Conservation (phyloP, 1,284 basidiomycete genomes). For the Tilletia horrida region DNA sequence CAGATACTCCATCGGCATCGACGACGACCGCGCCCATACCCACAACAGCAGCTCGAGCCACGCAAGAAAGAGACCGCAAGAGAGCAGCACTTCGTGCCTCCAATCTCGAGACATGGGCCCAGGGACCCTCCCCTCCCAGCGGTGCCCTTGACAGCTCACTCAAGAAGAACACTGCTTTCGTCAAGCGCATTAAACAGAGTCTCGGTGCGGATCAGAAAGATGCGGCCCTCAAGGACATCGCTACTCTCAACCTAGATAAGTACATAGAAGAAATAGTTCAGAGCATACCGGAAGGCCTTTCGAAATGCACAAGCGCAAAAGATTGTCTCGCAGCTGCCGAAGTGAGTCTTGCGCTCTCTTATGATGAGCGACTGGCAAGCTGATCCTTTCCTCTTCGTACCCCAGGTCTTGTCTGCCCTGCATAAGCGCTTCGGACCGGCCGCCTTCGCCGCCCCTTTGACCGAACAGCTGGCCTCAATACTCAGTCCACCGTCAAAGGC, state of each 20-base stretch:
- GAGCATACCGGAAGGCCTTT: slow-evolving; percentile 79
- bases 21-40: not conserved
- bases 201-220: slow-evolving; percentile 56
- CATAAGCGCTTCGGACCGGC: slow-evolving; percentile 77
- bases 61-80: slow-evolving; percentile 36
- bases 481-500: slow-evolving; percentile 61
- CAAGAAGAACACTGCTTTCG: slow-evolving; percentile 52
- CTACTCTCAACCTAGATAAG: slow-evolving; percentile 83
- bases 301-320: slow-evolving; percentile 78
- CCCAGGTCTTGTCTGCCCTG: slow-evolving; percentile 81
- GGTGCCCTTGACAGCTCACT: slow-evolving; percentile 46
- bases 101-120: slow-evolving; percentile 36
- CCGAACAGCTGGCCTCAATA: slow-evolving; percentile 66
- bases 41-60: not conserved
- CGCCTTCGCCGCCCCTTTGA: slow-evolving; percentile 71
- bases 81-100: slow-evolving; percentile 31
- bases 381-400: not conserved
- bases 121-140: slow-evolving; percentile 26
- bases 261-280: slow-evolving; percentile 91
- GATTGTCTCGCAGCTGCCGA: slow-evolving; percentile 89
- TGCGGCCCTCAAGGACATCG: slow-evolving; percentile 67
- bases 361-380: slow-evolving; percentile 2
- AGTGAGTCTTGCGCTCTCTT: slow-evolving; percentile 60
- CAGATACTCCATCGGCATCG: not conserved
- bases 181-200: slow-evolving; percentile 47